These are phyloP conservation scores for Camellia sinensis DNA, from an alignment of 148 eudicot species.

Conservation along the genomic window DNA sequence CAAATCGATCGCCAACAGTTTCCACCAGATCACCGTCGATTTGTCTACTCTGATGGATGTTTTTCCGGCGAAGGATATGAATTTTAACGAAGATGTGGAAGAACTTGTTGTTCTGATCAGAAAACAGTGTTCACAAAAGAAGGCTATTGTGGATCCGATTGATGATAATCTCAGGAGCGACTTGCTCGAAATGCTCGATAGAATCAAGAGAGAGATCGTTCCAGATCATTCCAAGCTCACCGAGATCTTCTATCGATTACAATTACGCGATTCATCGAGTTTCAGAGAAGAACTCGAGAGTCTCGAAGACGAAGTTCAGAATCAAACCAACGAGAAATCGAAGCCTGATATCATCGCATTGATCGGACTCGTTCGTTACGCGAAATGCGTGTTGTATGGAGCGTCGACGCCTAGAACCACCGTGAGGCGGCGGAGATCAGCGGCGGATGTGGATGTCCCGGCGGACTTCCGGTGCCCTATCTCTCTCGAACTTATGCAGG, in stretches of 20 bases:
- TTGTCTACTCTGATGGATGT: constrained; percentile 73
- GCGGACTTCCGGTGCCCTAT: constrained; percentile 86
- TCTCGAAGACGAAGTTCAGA: constrained; percentile 72
- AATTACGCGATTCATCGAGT: constrained; percentile 60
- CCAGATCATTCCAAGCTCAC: constrained; percentile 50
- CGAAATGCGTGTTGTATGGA: constrained; percentile 79
- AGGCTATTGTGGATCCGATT: constrained; percentile 30
- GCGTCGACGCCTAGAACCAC: constrained; percentile 36
- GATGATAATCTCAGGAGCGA: constrained; percentile 41
- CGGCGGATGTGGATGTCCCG: constrained; percentile 53
- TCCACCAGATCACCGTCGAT: constrained; percentile 61
- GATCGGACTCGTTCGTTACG: constrained; percentile 76
- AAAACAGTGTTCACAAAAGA: constrained; percentile 51
- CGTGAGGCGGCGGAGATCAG: constrained; percentile 32
- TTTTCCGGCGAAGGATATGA: constrained; percentile 51
- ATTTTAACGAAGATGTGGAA: constrained; percentile 59
- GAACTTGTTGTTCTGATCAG: constrained; percentile 55
- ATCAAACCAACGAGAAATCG: constrained; percentile 60
- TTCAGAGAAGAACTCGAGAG: constrained; percentile 67
- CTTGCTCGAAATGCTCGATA: constrained; percentile 47
- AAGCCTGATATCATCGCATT: constrained; percentile 55
- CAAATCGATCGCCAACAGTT: constrained; percentile 39
- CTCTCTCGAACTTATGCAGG: constrained; percentile 71
- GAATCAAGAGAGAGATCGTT: constrained; percentile 55
- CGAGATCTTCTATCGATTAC: constrained; percentile 44